Conservation (phyloP, 495 filamentous ascomycete genomes). For the Neurospora sp. region DNA sequence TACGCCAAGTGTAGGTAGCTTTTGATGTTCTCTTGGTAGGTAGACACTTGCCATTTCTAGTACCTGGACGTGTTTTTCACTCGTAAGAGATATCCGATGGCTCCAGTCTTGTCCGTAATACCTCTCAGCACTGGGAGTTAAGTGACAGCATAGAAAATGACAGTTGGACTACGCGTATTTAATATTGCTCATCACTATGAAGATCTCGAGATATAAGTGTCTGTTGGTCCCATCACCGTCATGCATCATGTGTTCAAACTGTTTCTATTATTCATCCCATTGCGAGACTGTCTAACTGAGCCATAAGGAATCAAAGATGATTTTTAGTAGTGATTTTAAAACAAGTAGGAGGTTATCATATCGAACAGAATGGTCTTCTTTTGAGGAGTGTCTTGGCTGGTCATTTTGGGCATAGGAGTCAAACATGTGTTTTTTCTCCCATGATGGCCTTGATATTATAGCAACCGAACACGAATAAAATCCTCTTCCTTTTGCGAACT, state of each 20-base stretch:
- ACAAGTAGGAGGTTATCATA: background rate
- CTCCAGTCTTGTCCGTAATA: background rate
- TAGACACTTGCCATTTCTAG: background rate
- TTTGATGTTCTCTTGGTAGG: background rate
- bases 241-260: background rate
- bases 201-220: background rate
- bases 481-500: background rate
- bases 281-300: background rate
- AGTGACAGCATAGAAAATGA: background rate
- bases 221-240: background rate
- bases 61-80: background rate
- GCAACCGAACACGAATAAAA: background rate
- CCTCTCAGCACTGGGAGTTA: background rate
- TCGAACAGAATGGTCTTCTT: background rate
- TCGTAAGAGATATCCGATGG: background rate
- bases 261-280: background rate
- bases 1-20: too few species aligned
- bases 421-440: background rate
- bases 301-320: background rate
- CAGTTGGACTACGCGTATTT: background rate
- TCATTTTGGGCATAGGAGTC: background rate
- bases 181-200: background rate
- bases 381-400: background rate
- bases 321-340: fast-evolving
- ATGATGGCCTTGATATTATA: background rate